These are phyloP conservation scores for Ulmus americana DNA, from an alignment of 331 rosid genomes.

Conservation along the genomic window DNA sequence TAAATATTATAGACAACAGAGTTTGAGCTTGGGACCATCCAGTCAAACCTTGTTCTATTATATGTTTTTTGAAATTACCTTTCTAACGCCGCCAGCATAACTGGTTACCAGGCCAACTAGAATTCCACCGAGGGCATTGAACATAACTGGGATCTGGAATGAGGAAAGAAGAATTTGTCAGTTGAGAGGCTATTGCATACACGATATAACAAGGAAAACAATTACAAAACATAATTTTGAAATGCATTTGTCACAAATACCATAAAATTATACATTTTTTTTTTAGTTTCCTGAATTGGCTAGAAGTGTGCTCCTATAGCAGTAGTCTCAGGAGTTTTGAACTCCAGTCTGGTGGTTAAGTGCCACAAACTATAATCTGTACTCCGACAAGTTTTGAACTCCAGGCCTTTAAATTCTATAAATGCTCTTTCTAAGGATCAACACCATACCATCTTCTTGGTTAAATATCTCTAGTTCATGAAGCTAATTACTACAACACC, in stretches of 20 bases:
- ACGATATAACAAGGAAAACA: not conserved
- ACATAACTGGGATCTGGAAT: slow-evolving; percentile 77
- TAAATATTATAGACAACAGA: not conserved
- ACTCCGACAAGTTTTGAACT: not conserved
- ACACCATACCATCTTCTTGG: no score
- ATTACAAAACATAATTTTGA: not conserved
- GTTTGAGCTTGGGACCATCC: not conserved
- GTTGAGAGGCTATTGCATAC: not conserved
- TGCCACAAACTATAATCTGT: not conserved
- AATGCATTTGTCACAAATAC: not conserved
- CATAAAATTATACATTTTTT: not conserved
- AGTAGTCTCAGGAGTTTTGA: not conserved
- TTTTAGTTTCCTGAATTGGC: not conserved
- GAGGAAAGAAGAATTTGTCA: slow-evolving; percentile 9
- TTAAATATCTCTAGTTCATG: no score
- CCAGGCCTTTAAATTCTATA: no score
- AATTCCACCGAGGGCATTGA: slow-evolving; percentile 93
- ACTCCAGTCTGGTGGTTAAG: not conserved
- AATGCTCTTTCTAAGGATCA: no score
- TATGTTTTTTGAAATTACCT: slow-evolving; percentile 45
- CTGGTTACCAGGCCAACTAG: slow-evolving; percentile 91
- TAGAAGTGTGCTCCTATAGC: not conserved
- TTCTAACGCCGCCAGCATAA: slow-evolving; percentile 92
- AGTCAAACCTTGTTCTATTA: slow-evolving; percentile 7
- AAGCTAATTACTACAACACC: no score